phyloP scores from a whole-genome alignment of 345 rosid genomes.

The Eucalyptus regnans region DNA sequence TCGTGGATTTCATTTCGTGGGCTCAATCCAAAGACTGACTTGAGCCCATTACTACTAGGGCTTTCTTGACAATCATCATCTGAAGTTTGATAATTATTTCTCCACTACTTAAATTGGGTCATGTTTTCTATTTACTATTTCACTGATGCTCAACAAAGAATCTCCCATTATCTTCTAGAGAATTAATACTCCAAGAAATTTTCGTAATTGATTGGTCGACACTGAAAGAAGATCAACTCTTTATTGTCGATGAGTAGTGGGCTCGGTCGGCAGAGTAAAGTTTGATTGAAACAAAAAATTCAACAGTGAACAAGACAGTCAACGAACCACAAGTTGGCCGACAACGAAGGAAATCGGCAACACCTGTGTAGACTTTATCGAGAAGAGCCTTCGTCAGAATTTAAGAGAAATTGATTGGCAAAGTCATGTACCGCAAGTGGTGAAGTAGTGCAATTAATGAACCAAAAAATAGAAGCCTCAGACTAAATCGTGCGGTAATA shows the following conservation, averaged over 20 bases:
- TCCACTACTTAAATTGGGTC: not conserved
- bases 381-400: not conserved
- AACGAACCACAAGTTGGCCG: not conserved
- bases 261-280: not conserved
- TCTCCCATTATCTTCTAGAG: not conserved
- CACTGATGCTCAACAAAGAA: not conserved
- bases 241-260: not conserved
- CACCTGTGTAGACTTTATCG: not conserved
- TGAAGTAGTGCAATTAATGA: not conserved
- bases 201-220: not conserved
- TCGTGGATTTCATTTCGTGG: not conserved
- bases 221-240: not conserved
- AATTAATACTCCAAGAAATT: not conserved
- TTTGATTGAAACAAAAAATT: not conserved
- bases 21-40: not conserved
- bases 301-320: not conserved
- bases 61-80: not conserved
- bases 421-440: not conserved
- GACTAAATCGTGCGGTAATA: not conserved
- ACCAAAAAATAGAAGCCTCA: not conserved
- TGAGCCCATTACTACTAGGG: not conserved
- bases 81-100: not conserved
- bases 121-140: not conserved
- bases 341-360: not conserved
- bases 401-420: not conserved